These are phyloP conservation scores for Spatholobus suberectus DNA, from an alignment of 306 rosid genomes.

Conservation along the genomic window DNA sequence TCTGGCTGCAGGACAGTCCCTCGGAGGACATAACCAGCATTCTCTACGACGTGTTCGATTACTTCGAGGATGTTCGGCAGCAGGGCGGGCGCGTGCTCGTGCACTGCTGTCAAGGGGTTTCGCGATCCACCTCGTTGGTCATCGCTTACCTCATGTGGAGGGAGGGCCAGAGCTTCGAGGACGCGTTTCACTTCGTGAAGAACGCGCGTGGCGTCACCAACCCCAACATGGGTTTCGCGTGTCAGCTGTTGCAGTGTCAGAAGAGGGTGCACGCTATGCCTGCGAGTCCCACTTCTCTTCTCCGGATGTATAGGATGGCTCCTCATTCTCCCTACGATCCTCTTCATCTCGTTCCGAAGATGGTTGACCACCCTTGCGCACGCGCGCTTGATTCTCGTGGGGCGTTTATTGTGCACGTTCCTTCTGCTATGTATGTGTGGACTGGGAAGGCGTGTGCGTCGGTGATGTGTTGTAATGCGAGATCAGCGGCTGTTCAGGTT, in stretches of 20 bases:
- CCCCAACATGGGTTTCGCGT: conserved; percentile 93
- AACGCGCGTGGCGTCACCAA: conserved; percentile 92
- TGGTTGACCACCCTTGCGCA: conserved; percentile 57
- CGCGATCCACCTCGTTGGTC: conserved; percentile 84
- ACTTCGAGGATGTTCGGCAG: conserved; percentile 88
- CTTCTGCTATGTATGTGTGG: conserved; percentile 88
- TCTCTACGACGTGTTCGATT: conserved; percentile 93
- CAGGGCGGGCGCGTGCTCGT: conserved; percentile 89
- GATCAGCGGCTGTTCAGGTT: conserved; percentile 76
- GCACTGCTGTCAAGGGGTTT: conserved; percentile 94
- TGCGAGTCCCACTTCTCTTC: conserved; percentile 76
- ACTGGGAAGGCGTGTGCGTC: conserved; percentile 62
- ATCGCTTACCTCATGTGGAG: conserved; percentile 99
- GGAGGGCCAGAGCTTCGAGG: conserved; percentile 84
- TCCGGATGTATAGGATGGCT: conserved; percentile 90
- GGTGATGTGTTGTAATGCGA: conserved; percentile 66
- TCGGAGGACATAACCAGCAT: conserved; percentile 90
- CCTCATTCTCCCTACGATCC: conserved; percentile 95
- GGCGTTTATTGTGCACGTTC: conserved; percentile 82
- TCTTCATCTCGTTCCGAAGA: conserved; percentile 91
- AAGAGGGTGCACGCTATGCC: conserved; percentile 89
- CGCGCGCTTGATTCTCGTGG: conserved; percentile 93
- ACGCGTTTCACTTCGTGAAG: conserved; percentile 89
- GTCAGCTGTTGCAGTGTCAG: conserved; percentile 92
- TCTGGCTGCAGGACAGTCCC: conserved; percentile 89